Conservation (phyloP, 345 rosid genomes). For the Syzygium aromaticum region DNA sequence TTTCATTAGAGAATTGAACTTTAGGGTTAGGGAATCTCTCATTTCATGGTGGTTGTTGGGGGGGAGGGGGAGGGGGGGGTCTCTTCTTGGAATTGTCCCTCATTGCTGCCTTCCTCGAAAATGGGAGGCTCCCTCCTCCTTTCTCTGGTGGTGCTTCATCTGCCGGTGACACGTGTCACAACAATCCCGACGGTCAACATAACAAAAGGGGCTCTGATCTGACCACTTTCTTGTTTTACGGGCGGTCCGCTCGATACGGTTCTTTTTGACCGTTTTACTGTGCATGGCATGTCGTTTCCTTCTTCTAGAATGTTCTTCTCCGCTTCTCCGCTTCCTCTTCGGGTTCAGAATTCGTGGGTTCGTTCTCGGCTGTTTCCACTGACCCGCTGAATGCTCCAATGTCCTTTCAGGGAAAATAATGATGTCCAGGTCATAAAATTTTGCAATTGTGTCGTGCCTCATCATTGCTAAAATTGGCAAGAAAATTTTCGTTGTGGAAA, state of each 20-base stretch:
- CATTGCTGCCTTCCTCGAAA: background rate
- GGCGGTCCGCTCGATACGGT: background rate
- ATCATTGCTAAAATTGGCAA: background rate
- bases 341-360: background rate
- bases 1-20: background rate
- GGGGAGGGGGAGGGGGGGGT: background rate
- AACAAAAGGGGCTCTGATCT: too few species aligned
- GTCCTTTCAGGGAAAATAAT: background rate
- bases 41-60: background rate
- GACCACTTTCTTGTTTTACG: background rate
- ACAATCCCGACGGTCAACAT: background rate
- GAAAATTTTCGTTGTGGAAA: background rate
- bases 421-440: background rate
- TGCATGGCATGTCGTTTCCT: background rate
- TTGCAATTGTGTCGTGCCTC: background rate
- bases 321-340: background rate
- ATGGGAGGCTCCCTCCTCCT: background rate
- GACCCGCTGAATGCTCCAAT: background rate
- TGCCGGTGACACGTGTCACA: background rate
- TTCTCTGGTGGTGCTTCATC: background rate
- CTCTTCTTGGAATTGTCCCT: background rate
- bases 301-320: background rate
- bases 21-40: background rate
- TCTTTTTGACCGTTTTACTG: background rate
- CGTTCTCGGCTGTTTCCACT: background rate